A percentile compares a stretch with the other conserved stretches of the same genome.
Evolutionary conservation across 768 basidiomycete genomes (phyloP).

Genomic region (Ramaria rubella): DNA sequence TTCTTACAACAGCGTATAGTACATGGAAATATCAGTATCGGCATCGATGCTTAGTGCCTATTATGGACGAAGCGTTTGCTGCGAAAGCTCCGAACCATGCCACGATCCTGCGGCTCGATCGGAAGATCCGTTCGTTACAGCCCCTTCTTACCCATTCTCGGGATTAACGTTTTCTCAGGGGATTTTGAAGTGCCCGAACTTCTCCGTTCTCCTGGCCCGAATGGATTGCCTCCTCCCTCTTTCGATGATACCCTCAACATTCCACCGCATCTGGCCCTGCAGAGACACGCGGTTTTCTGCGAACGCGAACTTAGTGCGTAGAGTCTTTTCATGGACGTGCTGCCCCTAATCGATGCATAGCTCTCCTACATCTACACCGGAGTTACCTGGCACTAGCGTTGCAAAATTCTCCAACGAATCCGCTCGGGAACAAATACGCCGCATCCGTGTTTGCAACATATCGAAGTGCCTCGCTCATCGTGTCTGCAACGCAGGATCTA

Average conservation of each 20-base stretch:
- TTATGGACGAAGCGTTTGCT: slow-evolving; percentile 62
- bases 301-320: slow-evolving; percentile 56
- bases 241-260: neutral
- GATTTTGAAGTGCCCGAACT: neutral
- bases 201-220: neutral
- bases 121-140: slow-evolving; percentile 60
- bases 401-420: slow-evolving; percentile 66
- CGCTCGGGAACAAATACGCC: slow-evolving; percentile 63
- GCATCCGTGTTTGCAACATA: slow-evolving; percentile 73
- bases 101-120: slow-evolving; percentile 56
- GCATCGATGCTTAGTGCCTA: slow-evolving; percentile 59
- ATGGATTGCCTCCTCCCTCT: neutral
- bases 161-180: neutral
- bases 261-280: neutral
- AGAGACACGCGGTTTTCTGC: neutral
- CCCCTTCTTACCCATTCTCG: slow-evolving; percentile 33
- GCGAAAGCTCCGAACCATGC: slow-evolving; percentile 62
- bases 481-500: slow-evolving; percentile 63
- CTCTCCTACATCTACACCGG: slow-evolving; percentile 62
- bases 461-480: slow-evolving; percentile 61
- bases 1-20: neutral
- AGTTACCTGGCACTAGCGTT: slow-evolving; percentile 69
- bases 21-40: slow-evolving; percentile 66
- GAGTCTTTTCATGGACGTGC: neutral
- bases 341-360: slow-evolving; percentile 27